Base-by-base conservation (phyloP, 176 grass and related monocot species). In the Oryza punctata region DNA sequence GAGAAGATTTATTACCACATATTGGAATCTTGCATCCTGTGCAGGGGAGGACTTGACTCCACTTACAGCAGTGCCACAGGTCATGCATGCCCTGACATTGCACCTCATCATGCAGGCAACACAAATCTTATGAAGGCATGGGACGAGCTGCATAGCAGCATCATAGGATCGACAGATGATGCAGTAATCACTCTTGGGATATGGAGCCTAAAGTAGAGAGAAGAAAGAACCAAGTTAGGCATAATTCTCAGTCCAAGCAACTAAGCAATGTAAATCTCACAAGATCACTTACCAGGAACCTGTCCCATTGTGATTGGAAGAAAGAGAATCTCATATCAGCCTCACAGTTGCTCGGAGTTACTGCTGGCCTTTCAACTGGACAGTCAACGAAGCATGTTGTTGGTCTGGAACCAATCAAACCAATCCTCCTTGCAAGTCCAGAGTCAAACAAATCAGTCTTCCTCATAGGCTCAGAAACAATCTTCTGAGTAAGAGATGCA, bases 301-400 rank as follows among this genome's bases (percentile, higher is more conserved):
- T 85, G 80, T 92, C 90, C 90, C 90, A 89, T 65, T 92, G 90
- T 67, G 79, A 86, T 12, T 89, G 80, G 70, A 89, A 92, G 44
- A 86, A 92, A 83, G 87, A 89, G 63, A 91, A 91, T 81, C 78
- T 88, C 57, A 52, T 85, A 63, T 88, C 90, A 78, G 46, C 10
- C 11, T 76, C 57, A 1, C 70, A 24, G 76, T 33, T 72, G 76
- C 70, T 87, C 1, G 85, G 81, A 68, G 72, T 73, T 52, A 85
- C 82, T 77, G 32, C 30, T 69, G 71, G 44, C 61, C 7, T 91
- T 85, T 88, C 82, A 82, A 69, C 59, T 13, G 75, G 80, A 69
- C 12, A 41, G 84, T 91, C 84, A 87, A 63, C 33, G 37, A 74
- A 72, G 78, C 86, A 82, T 82, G 78, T 11, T 28, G 45, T n/a